Base-by-base conservation (phyloP, 202 grass and related monocot genomes). In the Schoenoplectus triqueter region DNA sequence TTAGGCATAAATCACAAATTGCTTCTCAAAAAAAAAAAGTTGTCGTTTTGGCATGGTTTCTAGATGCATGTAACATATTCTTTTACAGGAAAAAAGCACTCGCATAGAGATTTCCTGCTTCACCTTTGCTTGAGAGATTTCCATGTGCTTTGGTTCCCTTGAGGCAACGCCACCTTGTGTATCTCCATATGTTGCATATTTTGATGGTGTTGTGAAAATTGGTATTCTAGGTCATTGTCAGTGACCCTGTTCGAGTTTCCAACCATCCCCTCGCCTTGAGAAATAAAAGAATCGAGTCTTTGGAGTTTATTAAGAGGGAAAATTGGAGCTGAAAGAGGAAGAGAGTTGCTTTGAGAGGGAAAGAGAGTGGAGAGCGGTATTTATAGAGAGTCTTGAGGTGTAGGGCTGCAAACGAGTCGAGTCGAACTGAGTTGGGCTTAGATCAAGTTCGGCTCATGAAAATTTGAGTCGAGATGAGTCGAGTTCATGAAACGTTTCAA, bases 131-230 rank as follows among this genome's bases (percentile, higher is more conserved):
- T 83, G 47, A 99, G 89, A 7, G 93, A 91, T 65, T 74, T 73
- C 10, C 49, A 42, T 63, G 87, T 82, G 70, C 85, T 79, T 66
- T 88, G 78, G 47, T 83, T 83, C 0, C 40, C 57, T 66, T 94
- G 90, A 70, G 97, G 97, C 81, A 89, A 56, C n/a, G 93, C 88
- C 42, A 99, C 97, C 87, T 89, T 92, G 89, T 94, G 97, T 79
- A 82, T 57, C 71, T 99, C 93, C 79, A 85, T 6, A 7, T 48
- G 47, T 81, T 11, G 6, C 18, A 22, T 39, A 40, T 49, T 82
- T 22, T 56, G 82, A 41, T 64, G 55, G 13, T 66, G 56, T 13
- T 14, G 82, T 50, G 80, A 70, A 39, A 78, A 11, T 49, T 62
- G 47, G 60, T 81, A 84, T 62, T 90, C 85, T 39, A 87, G 66